These are phyloP conservation scores for Kernera saxatilis DNA, from an alignment of 345 rosid genomes.

Conservation along the genomic window DNA sequence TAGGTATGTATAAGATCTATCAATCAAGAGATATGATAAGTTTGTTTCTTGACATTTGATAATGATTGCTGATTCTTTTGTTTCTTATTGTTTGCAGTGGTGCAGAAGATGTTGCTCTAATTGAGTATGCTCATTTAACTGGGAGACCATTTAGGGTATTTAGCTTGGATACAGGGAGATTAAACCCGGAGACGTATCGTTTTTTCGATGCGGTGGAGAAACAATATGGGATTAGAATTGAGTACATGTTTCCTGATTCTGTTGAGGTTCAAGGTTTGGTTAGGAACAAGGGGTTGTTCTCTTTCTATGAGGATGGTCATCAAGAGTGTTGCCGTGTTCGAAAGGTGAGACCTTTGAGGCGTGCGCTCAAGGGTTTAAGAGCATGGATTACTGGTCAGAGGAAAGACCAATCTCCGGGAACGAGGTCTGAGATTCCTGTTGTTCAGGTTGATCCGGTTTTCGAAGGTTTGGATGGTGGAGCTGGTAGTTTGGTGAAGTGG, in stretches of 20 bases:
- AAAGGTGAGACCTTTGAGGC: slow-evolving; percentile 87
- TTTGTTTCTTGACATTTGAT: not conserved
- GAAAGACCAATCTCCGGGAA: slow-evolving; percentile 83
- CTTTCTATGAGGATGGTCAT: slow-evolving; percentile 95
- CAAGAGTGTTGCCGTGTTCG: slow-evolving; percentile 97
- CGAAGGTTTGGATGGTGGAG: slow-evolving; percentile 82
- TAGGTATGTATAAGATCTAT: slow-evolving; percentile 43
- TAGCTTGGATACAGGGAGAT: slow-evolving; percentile 91
- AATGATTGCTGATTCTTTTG: not conserved
- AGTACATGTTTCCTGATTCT: slow-evolving; percentile 96
- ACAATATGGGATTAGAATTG: slow-evolving; percentile 68
- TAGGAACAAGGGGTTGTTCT: slow-evolving; percentile 85
- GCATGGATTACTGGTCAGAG: slow-evolving; percentile 98
- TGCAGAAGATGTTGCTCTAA: slow-evolving; percentile 89
- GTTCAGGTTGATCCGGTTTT: slow-evolving; percentile 92
- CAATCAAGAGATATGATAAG: not conserved
- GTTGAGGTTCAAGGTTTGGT: slow-evolving; percentile 91
- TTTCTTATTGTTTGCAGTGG: slow-evolving; percentile 50
- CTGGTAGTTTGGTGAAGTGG: slow-evolving; percentile 92
- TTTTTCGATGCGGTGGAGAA: slow-evolving; percentile 76
- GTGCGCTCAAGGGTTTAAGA: slow-evolving; percentile 79
- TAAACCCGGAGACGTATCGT: slow-evolving; percentile 73
- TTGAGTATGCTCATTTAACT: slow-evolving; percentile 84
- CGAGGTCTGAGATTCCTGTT: slow-evolving; percentile 73
- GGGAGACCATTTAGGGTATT: slow-evolving; percentile 88